A percentile compares a stretch with the other conserved stretches of the same genome.
phyloP scores from a whole-genome alignment of 164 flowering plant genomes.

The Kalanchoe fedtschenkoi region DNA sequence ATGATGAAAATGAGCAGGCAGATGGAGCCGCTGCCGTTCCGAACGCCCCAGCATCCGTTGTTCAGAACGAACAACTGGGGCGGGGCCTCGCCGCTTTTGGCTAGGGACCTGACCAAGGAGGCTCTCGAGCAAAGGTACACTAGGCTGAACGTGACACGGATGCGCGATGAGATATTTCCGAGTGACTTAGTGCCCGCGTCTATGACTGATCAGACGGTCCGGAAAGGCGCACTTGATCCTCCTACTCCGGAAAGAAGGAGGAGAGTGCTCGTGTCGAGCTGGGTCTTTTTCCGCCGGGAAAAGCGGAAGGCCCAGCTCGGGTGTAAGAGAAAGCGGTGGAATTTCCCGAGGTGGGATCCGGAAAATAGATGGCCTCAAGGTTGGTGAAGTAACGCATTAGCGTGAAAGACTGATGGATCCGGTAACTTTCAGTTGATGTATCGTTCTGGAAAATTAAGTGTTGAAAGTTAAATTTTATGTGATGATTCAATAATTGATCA shows the following conservation, averaged over 20 bases:
- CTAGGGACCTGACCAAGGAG: slow-evolving; percentile 50
- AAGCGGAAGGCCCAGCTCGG: slow-evolving; percentile 15
- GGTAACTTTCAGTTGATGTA: no score
- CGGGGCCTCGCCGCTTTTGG: slow-evolving; percentile 57
- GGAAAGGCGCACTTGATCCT: slow-evolving; percentile 1
- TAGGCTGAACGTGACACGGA: slow-evolving; percentile 29
- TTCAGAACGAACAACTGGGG: slow-evolving; percentile 31
- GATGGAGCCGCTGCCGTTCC: slow-evolving; percentile 31
- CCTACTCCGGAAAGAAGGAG: neutral
- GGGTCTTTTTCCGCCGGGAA: slow-evolving; percentile 8
- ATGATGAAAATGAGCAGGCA: slow-evolving; percentile 20
- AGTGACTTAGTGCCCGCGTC: slow-evolving; percentile 6
- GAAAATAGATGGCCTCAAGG: slow-evolving; percentile 57
- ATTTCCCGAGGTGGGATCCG: slow-evolving; percentile 35
- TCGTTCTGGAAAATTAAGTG: no score
- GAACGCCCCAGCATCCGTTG: slow-evolving; percentile 68
- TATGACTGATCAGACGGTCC: neutral
- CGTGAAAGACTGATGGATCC: no score
- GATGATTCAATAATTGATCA: no score
- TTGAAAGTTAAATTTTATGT: no score
- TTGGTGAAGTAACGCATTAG: slow-evolving; percentile 26
- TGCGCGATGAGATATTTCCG: slow-evolving; percentile 34
- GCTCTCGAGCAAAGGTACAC: slow-evolving; percentile 48
- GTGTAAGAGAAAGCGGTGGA: slow-evolving; percentile 16
- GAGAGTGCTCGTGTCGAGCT: slow-evolving; percentile 16